Evolutionary conservation across 768 basidiomycete species (phyloP), one percentile per base, ranked within the genome.

Genomic region (Gloeopeniophorella convolvens): DNA sequence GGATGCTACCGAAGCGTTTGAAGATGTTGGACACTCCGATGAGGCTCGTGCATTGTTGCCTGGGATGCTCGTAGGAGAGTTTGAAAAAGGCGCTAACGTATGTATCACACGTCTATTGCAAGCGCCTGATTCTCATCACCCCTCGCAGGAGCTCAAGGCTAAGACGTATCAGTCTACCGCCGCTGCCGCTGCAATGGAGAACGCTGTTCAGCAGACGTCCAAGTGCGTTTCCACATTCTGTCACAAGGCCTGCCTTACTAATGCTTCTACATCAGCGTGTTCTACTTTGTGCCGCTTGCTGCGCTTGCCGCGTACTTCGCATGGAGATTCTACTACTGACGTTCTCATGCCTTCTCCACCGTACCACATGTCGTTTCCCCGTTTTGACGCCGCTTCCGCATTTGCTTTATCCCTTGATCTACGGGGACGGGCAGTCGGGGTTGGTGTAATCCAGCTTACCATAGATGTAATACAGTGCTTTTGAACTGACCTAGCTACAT

Each of bases 21-120:
- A 98, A 71, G 96, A 99, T 66, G 95, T 99, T 26, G 96, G 96
- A 26, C 96, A 98, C 77, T 97, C 94, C 1, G 95, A 98, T 60
- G 96, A 99, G 70, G 96, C 96, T 21, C 83, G 96, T 88, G 67
- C 85, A 90, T 5, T 95, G 92, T 49, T 96, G 84, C 10, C 89
- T 83, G 54, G 86, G 85, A 44, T 95, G 72, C 66, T 95, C 90
- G 16, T 93, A 90, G 2, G 95, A 94, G 65, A 81, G 66, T 64
- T 83, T 76, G 34, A 83, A 67, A 60, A 77, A 75, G 12, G 80
- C 74, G 20, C 34, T 24, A 53, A 78, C 77, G 55, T 59, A 44
- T 21, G 35, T 35, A 10, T 12, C 30, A 23, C 24, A 8, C 2
- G 5, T 20, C 21, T 24, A 20, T 27, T 18, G 4, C 36, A n/a